Conservation (phyloP, 192 early-diverging fungal genomes). For the Umbelopsis isabellina region DNA sequence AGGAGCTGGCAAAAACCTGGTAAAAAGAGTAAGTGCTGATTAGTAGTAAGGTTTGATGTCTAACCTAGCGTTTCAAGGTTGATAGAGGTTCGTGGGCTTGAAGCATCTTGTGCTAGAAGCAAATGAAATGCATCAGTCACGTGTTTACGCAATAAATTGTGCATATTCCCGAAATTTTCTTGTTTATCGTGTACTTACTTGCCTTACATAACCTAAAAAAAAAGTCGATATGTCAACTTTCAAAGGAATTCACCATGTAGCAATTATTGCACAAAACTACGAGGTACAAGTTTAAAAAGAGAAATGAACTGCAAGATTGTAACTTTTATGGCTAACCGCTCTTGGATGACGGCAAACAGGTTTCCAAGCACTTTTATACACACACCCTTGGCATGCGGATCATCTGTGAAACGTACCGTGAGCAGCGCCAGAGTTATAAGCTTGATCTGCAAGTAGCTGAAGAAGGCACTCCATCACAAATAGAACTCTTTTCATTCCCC, state of each 20-base stretch:
- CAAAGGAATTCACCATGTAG: conserved; percentile 24
- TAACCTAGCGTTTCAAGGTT: neutral
- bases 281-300: neutral
- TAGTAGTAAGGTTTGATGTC: too few relatives aligned
- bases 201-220: too few relatives aligned
- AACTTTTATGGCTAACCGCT: neutral
- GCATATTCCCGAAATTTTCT: neutral
- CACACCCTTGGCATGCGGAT: conserved; percentile 16
- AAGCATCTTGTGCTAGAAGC: neutral
- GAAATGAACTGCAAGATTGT: neutral
- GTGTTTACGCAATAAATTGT: neutral
- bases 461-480: conserved; percentile 21
- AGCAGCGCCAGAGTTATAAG: conserved; percentile 19
- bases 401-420: conserved; percentile 26
- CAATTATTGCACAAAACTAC: conserved; percentile 22
- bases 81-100: neutral
- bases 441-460: conserved; percentile 13
- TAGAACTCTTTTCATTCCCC: conserved; percentile 26
- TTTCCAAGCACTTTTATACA: conserved; percentile 27
- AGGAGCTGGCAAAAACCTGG: too few relatives aligned
- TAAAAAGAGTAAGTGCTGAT: too few relatives aligned
- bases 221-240: neutral
- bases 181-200: too few relatives aligned
- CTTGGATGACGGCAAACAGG: neutral
- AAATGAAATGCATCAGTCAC: neutral